Conservation (phyloP, 441 rosid genomes). For the Sinapis alba region DNA sequence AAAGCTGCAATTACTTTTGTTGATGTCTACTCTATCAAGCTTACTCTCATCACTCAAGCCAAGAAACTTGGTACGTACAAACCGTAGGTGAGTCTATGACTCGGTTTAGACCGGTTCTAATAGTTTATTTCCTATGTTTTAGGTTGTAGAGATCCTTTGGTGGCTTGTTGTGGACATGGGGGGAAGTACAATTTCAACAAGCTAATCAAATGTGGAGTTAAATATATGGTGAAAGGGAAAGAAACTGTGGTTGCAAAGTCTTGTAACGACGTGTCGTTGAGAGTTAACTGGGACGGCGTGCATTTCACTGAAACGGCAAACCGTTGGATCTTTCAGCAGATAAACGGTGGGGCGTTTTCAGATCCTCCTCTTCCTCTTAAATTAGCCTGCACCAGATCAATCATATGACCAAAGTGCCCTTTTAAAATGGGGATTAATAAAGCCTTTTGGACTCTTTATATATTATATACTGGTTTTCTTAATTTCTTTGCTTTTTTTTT, state of each 20-base stretch:
- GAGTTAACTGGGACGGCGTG: slow-evolving; percentile 64
- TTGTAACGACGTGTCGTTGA: slow-evolving; percentile 47
- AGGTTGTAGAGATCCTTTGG: slow-evolving; percentile 47
- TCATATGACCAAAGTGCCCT: slow-evolving; percentile 15
- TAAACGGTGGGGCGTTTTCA: slow-evolving; percentile 47
- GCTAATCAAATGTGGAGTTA: slow-evolving; percentile 51
- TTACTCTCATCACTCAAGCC: slow-evolving; percentile 52
- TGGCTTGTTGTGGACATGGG: slow-evolving; percentile 88
- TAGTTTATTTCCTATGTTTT: neutral
- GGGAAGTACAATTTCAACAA: slow-evolving; percentile 59
- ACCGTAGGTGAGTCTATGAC: neutral
- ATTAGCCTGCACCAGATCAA: slow-evolving; percentile 38
- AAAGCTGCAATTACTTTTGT: slow-evolving; percentile 49
- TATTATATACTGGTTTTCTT: neutral
- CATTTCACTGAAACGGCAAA: slow-evolving; percentile 72
- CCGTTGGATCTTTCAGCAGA: slow-evolving; percentile 51
- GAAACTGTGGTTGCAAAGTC: slow-evolving; percentile 53
- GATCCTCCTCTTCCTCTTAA: slow-evolving; percentile 43
- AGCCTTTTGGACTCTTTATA: neutral
- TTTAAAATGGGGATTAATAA: neutral
- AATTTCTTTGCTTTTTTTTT: neutral
- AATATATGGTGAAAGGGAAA: slow-evolving; percentile 46
- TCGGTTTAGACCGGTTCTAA: slow-evolving; percentile 20
- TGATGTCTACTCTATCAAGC: slow-evolving; percentile 54
- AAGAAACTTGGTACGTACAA: slow-evolving; percentile 44